Conservation (phyloP, 345 rosid species). For the Carallia brachiata region DNA sequence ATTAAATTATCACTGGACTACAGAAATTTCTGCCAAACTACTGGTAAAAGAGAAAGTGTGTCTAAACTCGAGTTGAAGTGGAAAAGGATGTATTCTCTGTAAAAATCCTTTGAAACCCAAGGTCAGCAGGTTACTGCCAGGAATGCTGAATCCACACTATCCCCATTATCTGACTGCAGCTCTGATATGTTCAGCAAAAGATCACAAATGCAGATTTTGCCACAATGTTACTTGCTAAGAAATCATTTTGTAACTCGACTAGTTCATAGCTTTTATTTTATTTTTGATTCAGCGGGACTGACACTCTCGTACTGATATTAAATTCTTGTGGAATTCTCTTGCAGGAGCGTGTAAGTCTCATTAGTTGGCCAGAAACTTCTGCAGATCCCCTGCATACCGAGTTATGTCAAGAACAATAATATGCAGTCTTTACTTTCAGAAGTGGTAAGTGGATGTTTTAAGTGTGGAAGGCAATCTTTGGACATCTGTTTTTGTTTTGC, state of each 20-base stretch:
- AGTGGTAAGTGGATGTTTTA: constrained; percentile 65
- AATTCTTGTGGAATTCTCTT: not conserved
- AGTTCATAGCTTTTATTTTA: not conserved
- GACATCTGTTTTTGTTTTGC: constrained; percentile 36
- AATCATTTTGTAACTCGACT: not conserved
- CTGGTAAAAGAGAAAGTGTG: not conserved
- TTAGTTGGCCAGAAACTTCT: not conserved
- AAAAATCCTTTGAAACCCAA: too few relatives aligned
- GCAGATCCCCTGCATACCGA: constrained; percentile 5
- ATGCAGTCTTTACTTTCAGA: constrained; percentile 24
- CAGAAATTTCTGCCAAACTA: not conserved
- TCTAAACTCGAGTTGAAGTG: not conserved
- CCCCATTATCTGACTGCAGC: not conserved
- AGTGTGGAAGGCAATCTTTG: constrained; percentile 26
- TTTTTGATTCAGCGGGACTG: not conserved
- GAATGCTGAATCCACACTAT: not conserved
- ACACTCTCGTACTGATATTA: not conserved
- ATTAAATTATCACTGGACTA: not conserved
- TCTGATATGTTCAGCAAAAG: not conserved
- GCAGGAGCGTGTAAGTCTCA: constrained; percentile 25
- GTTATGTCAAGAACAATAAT: constrained; percentile 13
- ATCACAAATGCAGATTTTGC: not conserved
- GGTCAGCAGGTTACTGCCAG: not conserved
- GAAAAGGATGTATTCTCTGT: not conserved
- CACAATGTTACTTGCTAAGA: too few relatives aligned